Percentiles rank a stretch among this genome's conserved stretches.
phyloP scores from a whole-genome alignment of 495 filamentous ascomycete genomes.

The Penicillium simplicissimum region DNA sequence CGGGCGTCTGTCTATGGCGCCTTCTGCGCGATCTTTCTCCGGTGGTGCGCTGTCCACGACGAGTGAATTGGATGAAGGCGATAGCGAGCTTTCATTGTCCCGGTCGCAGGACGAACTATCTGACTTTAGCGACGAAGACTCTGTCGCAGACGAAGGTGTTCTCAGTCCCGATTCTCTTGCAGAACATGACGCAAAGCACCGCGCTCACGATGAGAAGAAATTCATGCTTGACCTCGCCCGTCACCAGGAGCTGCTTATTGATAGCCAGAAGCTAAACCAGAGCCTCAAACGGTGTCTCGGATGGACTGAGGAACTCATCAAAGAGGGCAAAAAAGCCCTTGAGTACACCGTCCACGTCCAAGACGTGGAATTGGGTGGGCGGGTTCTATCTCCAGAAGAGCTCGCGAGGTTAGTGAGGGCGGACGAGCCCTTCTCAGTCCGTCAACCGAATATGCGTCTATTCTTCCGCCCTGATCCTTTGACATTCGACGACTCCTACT shows the following conservation, averaged over 20 bases:
- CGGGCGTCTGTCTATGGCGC: constrained; percentile 64
- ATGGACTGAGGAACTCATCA: constrained; percentile 87
- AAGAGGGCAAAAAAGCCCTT: constrained; percentile 81
- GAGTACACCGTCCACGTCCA: constrained; percentile 73
- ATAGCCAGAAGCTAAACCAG: constrained; percentile 92
- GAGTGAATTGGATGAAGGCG: constrained; percentile 39
- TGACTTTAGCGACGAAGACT: constrained; percentile 53
- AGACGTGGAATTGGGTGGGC: constrained; percentile 79
- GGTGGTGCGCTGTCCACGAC: constrained; percentile 37
- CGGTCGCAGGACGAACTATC: constrained; percentile 41
- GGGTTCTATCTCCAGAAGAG: constrained; percentile 71
- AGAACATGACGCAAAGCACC: constrained; percentile 45
- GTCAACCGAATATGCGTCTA: constrained; percentile 19
- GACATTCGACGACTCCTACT: constrained; percentile 9
- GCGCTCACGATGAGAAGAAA: constrained; percentile 67
- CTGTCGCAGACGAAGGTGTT: constrained; percentile 36
- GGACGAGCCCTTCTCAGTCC: constrained; percentile 40
- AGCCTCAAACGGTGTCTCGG: constrained; percentile 83
- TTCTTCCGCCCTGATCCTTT: constrained; percentile 10
- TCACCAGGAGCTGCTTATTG: constrained; percentile 82
- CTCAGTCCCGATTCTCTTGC: constrained; percentile 37
- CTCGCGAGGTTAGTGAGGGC: constrained; percentile 52
- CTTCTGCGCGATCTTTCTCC: constrained; percentile 46
- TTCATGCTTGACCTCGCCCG: constrained; percentile 80
- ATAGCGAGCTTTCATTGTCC: constrained; percentile 36